Evolutionary conservation across 2,329 filamentous ascomycete species (phyloP), one percentile per base, ranked within the genome.

Genomic region (Alternaria sp.): DNA sequence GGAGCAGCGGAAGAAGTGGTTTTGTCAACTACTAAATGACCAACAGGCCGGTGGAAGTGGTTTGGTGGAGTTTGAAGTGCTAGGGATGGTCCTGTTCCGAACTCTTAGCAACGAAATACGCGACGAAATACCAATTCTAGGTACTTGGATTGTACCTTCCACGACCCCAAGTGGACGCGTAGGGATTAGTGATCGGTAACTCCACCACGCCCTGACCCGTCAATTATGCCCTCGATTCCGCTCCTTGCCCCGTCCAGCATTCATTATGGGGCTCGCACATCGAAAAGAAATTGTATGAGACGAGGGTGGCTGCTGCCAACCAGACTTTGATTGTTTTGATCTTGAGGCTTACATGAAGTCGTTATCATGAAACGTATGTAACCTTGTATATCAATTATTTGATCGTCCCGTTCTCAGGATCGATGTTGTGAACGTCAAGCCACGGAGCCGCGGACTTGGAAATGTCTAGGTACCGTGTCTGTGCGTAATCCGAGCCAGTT

Each of bases 401-500:
- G 21, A 48, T 48, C 44, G 9, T 17, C 44, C 44, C 31, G 44
- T 36, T 21, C 21, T 48, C 13, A 24, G 21, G 31, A 23, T 34
- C 26, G 44, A 36, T 48, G 13, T 48, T 48, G 29, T 26, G 31
- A 48, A 36, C 31, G 44, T 29, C 44, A 48, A 48, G 44, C 29
- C 21, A 48, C 44, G 31, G 44, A 36, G 31, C 44, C 44, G 21
- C 44, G 29, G 44, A 24, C 21, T 48, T 5, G 31, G 31, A 36
- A 48, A 34, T 48, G 31, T 6, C 10, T 21, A 40, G n/a, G n/a
- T 17, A 17, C 17, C 17, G 17, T 17, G 17, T 17, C 17, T 2
- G 17, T 17, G 17, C 17, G 17, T n/a, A 17, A 17, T 17, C 17
- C 17, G 2, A 17, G 17, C 17, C 17, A 17, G 17, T 1, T 17